Base-by-base conservation (phyloP, 2,329 filamentous ascomycete genomes). In the Claviceps arundinis region DNA sequence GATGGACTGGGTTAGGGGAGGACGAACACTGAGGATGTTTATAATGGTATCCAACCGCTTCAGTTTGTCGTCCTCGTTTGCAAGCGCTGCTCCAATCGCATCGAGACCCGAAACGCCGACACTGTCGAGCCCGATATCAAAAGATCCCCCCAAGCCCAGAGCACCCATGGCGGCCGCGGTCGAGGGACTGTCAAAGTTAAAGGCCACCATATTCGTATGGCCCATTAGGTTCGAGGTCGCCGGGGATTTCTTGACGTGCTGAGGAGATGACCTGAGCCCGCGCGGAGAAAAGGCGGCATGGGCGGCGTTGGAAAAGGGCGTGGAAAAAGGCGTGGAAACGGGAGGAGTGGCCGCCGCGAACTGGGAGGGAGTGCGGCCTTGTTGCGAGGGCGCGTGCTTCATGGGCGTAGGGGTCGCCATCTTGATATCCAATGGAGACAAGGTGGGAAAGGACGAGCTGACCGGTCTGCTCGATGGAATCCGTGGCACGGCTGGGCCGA, bases 271-370 rank as follows among this genome's bases (percentile, higher is more conserved):
- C 49, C 74, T 72, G 9, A 71, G 75, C 37, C 73, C 78, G 30
- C 69, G 71, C 4, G 81, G 80, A 2, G 81, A 82, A 61, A 83
- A 79, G 38, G 74, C 78, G n/a, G 74, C 72, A 50, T 77, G 73
- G 1, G 73, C 72, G 44, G 74, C 70, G 40, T 78, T 75, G 53
- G 79, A 82, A 66, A 84, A 84, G 14, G 81, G 81, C 1, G 81
- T 75, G 53, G 79, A 82, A 66, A 84, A 84, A 14, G 81, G 81
- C 1, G 81, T 84, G 38, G 81, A 83, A 24, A 81, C 80, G n/a
- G 80, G 80, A 14, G 81, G 81, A 5, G 81, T 84, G 3, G 77
- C 78, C 5, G 69, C 77, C 2, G 75, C 71, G 53, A 74, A 64
- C 57, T 78, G 75, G 14, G 76, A 80, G 43, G 73, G 70, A 9